These are phyloP conservation scores for Globisporangium rhizosaccharum DNA, from an alignment of 352 stramenopile species.

Conservation along the genomic window DNA sequence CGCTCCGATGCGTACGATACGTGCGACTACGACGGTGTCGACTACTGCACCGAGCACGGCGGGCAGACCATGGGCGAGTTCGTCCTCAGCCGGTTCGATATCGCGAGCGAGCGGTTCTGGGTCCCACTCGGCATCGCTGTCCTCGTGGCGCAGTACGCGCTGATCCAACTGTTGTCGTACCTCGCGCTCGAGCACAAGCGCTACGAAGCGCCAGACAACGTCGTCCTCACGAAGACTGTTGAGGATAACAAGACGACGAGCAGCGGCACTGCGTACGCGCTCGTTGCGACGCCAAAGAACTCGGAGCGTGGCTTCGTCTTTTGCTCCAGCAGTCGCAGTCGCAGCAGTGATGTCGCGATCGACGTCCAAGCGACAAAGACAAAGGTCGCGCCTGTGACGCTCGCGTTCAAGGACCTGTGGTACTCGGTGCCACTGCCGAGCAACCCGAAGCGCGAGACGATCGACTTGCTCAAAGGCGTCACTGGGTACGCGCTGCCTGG, in stretches of 20 bases:
- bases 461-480: slow-evolving; percentile 31
- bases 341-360: background rate
- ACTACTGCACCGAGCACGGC: slow-evolving; percentile 12
- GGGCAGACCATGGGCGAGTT: slow-evolving; percentile 35
- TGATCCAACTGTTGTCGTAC: slow-evolving; percentile 35
- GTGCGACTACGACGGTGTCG: slow-evolving; percentile 9
- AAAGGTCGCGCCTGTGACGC: slow-evolving; percentile 25
- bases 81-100: slow-evolving; percentile 27
- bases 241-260: slow-evolving; percentile 1
- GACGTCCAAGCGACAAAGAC: slow-evolving; percentile 1
- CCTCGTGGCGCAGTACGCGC: slow-evolving; percentile 29
- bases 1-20: slow-evolving; percentile 2
- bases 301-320: background rate
- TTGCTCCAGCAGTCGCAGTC: background rate
- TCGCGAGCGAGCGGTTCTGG: slow-evolving; percentile 22
- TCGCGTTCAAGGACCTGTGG: slow-evolving; percentile 20
- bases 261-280: slow-evolving; percentile 3
- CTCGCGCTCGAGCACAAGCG: slow-evolving; percentile 14
- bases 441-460: slow-evolving; percentile 7
- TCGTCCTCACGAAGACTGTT: slow-evolving; percentile 15
- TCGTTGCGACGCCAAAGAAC: background rate
- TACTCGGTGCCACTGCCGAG: slow-evolving; percentile 17
- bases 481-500: slow-evolving; percentile 25
- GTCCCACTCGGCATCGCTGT: slow-evolving; percentile 27
- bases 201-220: slow-evolving; percentile 23